Conservation (phyloP, 495 filamentous ascomycete species). For the Aspergillus mulundensis region DNA sequence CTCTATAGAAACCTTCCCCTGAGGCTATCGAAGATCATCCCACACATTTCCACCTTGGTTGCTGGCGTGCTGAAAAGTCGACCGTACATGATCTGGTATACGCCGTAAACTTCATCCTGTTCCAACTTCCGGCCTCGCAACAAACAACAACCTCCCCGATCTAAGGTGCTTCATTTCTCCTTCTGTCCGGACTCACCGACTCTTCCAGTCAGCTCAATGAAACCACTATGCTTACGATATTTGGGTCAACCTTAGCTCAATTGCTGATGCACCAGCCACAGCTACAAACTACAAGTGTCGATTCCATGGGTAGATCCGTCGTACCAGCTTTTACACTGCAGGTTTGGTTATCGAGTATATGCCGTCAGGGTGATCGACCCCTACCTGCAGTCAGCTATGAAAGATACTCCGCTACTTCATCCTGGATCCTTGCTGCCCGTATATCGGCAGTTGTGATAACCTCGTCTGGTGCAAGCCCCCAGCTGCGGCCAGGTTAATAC, state of each 20-base stretch:
- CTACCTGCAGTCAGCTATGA: background rate
- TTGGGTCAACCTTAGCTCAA: background rate
- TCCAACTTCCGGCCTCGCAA: conserved; percentile 9
- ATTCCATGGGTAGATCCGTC: background rate
- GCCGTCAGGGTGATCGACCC: background rate
- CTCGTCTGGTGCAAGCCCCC: background rate
- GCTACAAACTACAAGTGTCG: background rate
- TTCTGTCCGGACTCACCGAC: conserved; percentile 1
- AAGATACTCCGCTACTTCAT: conserved; percentile 7
- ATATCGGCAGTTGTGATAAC: background rate
- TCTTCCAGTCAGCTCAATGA: background rate
- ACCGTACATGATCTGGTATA: conserved; percentile 25
- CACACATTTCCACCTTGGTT: conserved; percentile 20
- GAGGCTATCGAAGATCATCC: conserved; percentile 13
- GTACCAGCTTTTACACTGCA: background rate
- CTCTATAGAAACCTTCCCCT: background rate
- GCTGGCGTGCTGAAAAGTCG: conserved; percentile 1
- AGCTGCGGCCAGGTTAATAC: background rate
- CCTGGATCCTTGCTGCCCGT: background rate
- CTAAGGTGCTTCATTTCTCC: background rate
- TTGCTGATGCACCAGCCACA: background rate
- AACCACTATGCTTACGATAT: background rate
- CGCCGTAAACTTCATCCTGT: conserved; percentile 28
- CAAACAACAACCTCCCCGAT: conserved; percentile 7
- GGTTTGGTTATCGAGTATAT: background rate